A percentile compares a stretch with the other conserved stretches of the same genome.
These are phyloP conservation scores for Pichia cephalocereana DNA, from an alignment of 805 yeast genomes.

Conservation along the genomic window DNA sequence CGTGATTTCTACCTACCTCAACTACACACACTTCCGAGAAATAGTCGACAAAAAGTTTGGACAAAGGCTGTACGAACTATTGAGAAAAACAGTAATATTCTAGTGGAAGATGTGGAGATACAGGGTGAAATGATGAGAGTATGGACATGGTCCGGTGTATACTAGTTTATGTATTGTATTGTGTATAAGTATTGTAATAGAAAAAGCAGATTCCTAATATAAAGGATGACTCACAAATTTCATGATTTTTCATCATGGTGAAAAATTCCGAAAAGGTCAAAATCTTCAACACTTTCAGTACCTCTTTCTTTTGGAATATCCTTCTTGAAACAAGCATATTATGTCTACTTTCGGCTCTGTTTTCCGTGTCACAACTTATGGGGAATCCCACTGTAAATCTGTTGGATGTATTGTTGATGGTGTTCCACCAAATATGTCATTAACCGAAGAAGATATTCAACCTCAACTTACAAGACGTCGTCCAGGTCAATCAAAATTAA, in stretches of 20 bases:
- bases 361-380: conserved; percentile 84
- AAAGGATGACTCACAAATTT: too few species aligned
- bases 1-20: conserved; percentile 49
- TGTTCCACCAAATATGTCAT: conserved; percentile 87
- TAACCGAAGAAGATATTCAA: conserved; percentile 82
- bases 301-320: too few species aligned
- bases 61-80: conserved; percentile 41
- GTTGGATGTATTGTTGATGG: conserved; percentile 99
- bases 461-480: conserved; percentile 95
- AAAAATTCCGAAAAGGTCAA: too few species aligned
- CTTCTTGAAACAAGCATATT: background rate
- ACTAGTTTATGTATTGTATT: too few species aligned
- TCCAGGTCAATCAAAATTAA: conserved; percentile 89
- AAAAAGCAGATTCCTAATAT: too few species aligned
- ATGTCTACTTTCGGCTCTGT: conserved; percentile 70
- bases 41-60: conserved; percentile 48
- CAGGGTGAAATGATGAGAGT: conserved; percentile 84
- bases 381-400: conserved; percentile 95
- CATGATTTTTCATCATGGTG: too few species aligned
- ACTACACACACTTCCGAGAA: conserved; percentile 18
- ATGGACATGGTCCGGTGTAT: conserved; percentile 59
- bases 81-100: conserved; percentile 59
- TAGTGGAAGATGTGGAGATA: conserved; percentile 53
- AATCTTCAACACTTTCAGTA: too few species aligned
- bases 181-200: too few species aligned